These are phyloP conservation scores for Nannochloropsis limnetica DNA, from an alignment of 352 stramenopile species.

Conservation along the genomic window DNA sequence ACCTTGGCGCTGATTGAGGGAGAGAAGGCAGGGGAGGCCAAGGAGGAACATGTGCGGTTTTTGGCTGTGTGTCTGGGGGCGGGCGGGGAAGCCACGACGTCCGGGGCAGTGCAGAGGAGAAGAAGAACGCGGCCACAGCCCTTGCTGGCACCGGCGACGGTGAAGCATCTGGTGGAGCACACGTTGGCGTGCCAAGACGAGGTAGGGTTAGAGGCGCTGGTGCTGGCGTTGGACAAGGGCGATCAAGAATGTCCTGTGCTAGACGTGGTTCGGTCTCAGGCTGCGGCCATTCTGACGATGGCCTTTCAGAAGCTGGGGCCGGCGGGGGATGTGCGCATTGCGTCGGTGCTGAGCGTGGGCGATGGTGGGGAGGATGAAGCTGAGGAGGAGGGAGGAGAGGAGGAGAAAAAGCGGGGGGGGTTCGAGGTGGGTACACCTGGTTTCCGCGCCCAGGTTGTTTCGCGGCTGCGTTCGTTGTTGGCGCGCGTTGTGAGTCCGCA, in stretches of 20 bases:
- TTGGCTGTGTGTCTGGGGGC: not conserved
- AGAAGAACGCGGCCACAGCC: not conserved
- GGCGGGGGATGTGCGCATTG: not conserved
- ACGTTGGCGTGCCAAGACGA: not conserved
- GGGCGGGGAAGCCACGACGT: not conserved
- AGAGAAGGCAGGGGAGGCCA: not conserved
- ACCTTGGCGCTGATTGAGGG: not conserved
- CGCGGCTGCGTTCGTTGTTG: not conserved
- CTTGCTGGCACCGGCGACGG: not conserved
- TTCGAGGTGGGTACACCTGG: not conserved
- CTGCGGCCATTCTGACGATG: not conserved
- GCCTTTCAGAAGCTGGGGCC: constrained; percentile 18
- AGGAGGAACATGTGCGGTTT: not conserved
- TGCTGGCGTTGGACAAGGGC: not conserved
- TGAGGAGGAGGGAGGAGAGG: not conserved
- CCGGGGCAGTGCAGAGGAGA: not conserved
- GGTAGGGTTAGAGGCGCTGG: not conserved
- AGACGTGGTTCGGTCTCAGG: not conserved
- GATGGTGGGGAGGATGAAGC: not conserved
- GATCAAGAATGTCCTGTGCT: not conserved
- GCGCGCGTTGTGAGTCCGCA: not conserved
- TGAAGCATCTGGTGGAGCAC: not conserved
- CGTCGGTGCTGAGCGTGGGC: constrained; percentile 1
- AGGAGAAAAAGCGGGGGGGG: not conserved
- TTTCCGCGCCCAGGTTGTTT: not conserved